These are phyloP conservation scores for Mycena galopus DNA, from an alignment of 768 basidiomycete species.

Conservation along the genomic window DNA sequence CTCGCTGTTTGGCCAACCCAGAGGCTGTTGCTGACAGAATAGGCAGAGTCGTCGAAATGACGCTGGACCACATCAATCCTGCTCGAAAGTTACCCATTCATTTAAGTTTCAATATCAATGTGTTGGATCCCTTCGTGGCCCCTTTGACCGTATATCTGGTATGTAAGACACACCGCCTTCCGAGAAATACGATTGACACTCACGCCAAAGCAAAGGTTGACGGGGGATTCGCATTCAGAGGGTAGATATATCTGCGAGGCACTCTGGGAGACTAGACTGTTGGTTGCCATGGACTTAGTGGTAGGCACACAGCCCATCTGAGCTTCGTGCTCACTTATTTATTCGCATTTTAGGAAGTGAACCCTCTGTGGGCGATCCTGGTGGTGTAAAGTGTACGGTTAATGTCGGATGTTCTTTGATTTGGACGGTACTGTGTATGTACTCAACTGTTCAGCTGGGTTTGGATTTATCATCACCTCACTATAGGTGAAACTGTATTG, in stretches of 20 bases:
- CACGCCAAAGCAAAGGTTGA: slow-evolving; percentile 67
- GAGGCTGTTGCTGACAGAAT: too few relatives aligned
- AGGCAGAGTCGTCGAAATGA: slow-evolving; percentile 96
- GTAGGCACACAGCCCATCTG: slow-evolving; percentile 54
- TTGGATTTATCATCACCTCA: slow-evolving; percentile 39
- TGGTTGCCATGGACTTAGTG: slow-evolving; percentile 96
- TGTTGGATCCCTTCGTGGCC: slow-evolving; percentile 94
- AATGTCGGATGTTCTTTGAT: slow-evolving; percentile 91
- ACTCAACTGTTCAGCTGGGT: not conserved
- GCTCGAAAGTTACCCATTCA: slow-evolving; percentile 90
- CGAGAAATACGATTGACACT: slow-evolving; percentile 3
- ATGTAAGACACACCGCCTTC: slow-evolving; percentile 38
- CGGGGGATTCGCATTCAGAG: slow-evolving; percentile 95
- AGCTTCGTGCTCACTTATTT: slow-evolving; percentile 5
- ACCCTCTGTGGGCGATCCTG: slow-evolving; percentile 85
- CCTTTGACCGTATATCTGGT: slow-evolving; percentile 96
- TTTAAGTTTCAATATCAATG: slow-evolving; percentile 96
- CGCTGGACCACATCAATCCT: slow-evolving; percentile 93
- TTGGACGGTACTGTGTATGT: slow-evolving; percentile 83
- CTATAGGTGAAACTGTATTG: slow-evolving; percentile 43
- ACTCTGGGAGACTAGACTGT: slow-evolving; percentile 90
- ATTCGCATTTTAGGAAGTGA: slow-evolving; percentile 84
- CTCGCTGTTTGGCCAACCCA: too few relatives aligned
- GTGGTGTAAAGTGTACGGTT: slow-evolving; percentile 87
- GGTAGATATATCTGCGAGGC: slow-evolving; percentile 99